These are phyloP conservation scores for Tuber umbilicatum DNA, from an alignment of 495 filamentous ascomycete species.

Conservation along the genomic window DNA sequence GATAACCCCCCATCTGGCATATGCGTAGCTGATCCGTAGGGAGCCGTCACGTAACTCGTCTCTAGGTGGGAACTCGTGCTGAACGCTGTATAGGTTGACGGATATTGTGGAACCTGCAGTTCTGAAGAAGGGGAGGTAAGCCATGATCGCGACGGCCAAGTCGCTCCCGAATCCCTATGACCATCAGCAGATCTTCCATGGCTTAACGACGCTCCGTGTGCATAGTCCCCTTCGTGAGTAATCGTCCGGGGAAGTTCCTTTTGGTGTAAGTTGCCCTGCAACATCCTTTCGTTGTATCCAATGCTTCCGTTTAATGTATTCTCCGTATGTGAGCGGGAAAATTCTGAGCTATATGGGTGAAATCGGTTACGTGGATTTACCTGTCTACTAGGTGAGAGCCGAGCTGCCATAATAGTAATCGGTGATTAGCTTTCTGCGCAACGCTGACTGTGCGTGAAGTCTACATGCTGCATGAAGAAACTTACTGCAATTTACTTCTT, in stretches of 20 bases:
- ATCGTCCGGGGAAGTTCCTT: conserved; percentile 11
- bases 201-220: conserved; percentile 3
- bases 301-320: conserved; percentile 3
- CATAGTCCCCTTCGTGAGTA: conserved; percentile 9
- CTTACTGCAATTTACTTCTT: not conserved
- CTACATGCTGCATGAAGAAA: not conserved
- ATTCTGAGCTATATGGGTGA: conserved; percentile 16
- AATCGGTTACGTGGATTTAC: conserved; percentile 15
- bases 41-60: not conserved
- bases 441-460: not conserved
- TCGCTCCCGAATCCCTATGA: conserved; percentile 10
- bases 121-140: conserved; percentile 12
- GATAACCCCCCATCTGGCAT: conserved; percentile 11
- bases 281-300: conserved; percentile 23
- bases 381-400: conserved; percentile 21
- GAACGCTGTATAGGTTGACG: conserved; percentile 22
- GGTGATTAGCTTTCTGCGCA: not conserved
- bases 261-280: conserved; percentile 10
- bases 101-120: conserved; percentile 18
- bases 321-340: conserved; percentile 12
- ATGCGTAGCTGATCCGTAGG: conserved; percentile 15
- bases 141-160: conserved; percentile 22
- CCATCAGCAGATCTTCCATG: conserved; percentile 16
- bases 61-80: conserved; percentile 7
- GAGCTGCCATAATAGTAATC: conserved; percentile 12